Evolutionary conservation across 2,329 filamentous ascomycete species (phyloP), one percentile per base, ranked within the genome.

Genomic region (Alternaria triticimaculans): DNA sequence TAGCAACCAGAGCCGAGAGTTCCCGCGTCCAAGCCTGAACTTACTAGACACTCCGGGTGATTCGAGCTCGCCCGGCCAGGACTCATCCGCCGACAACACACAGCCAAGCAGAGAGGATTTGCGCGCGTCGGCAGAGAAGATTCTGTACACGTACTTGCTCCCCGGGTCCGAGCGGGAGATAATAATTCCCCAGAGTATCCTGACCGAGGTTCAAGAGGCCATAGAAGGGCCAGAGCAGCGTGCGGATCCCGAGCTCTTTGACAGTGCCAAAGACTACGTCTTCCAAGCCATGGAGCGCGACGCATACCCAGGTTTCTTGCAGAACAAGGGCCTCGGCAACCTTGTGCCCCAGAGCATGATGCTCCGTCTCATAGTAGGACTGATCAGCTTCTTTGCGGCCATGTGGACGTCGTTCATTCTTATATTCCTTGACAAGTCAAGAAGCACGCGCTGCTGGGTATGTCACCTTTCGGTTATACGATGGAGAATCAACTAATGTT

Each of bases 251-350:
- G 96, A 99, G 80, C 92, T 99, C 12, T 99, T 99, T 74, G 96
- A 98, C 78, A 90, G 93, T 20, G 96, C 96, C 58, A 99, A 99
- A 84, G 96, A 99, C 83, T 99, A 98, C 79, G 96, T 98, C 66
- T 99, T 98, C 81, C 96, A 99, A 82, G 96, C 96, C 33, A 99
- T 99, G 96, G 96, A 99, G 82, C 89, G 96, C 60, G 96, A 99
- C 82, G 96, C 96, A n/a, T 99, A 97, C 78, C 96, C 96, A 1
- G 95, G 95, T 1, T 99, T 99, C 82, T 86, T 99, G 63, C 88
- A 95, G 76, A 93, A 93, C 82, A 98, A 98, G 83, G 96, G 96
- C 3, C 86, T 99, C 23, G 96, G 96, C 64, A 99, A 99, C 76
- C 87, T 99, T 14, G 95, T 99, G 26, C 96, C 95, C 4, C 89